Evolutionary conservation across 495 filamentous ascomycete species (phyloP), one percentile per base, ranked within the genome.

Genomic region (Evernia prunastri): DNA sequence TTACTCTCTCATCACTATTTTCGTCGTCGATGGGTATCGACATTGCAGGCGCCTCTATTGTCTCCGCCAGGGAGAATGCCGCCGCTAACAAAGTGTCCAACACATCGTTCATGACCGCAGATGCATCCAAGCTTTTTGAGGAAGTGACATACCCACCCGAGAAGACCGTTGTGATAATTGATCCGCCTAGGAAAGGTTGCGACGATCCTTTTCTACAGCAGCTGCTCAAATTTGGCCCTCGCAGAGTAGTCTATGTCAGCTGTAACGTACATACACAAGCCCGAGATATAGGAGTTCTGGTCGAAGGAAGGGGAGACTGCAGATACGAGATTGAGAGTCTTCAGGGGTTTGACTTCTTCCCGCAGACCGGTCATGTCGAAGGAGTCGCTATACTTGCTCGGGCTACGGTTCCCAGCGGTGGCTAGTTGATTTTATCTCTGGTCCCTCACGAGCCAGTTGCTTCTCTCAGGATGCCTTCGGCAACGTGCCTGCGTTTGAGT

Each of bases 211-310:
- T 98, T 74, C 74, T 98, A 36, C 67, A 77, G 27, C 94, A 98
- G 79, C 74, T 98, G 65, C 72, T 97, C 27, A 70, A 73, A 25
- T 97, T 85, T 67, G 86, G 79, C 56, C 94, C 94, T 8, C 79
- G 80, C 62, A 77, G 93, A 54, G 82, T 97, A 17, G 86, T 96
- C 11, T 98, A 98, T 71, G 94, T 98, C 27, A 93, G 89, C 63
- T 98, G 94, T 67, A 97, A 98, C 72, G 95, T 97, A 62, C 95
- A 97, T 70, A 96, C 94, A 27, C 94, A 98, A 78, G 95, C 94
- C 40, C 79, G 95, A 58, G 94, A 98, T 76, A 86, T 97, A 4
- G 92, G 90, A 0, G 79, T 90, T 39, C 76, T 96, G 75, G 90
- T 96, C 0, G 80, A 86, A 59, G 89, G 89, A 7, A 36, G 35